Evolutionary conservation across 176 grass and related monocot species (phyloP).

Genomic region (Rhipidocladum racemiflorum): DNA sequence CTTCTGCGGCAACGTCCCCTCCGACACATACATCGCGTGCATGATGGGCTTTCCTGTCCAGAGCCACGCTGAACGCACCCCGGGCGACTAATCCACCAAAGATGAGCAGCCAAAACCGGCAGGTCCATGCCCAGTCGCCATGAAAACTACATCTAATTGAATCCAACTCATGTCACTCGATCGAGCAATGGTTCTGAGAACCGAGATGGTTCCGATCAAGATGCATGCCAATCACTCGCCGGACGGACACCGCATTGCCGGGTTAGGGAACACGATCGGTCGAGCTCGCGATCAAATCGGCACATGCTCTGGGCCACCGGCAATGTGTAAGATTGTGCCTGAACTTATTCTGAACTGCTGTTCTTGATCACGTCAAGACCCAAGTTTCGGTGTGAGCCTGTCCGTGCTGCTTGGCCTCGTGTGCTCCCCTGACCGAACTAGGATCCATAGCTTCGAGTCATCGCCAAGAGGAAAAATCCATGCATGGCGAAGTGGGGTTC

Average conservation of each 20-base stretch:
- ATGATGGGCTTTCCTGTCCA: slow-evolving; percentile 2
- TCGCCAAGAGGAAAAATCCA: slow-evolving; percentile 47
- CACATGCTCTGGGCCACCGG: slow-evolving; percentile 48
- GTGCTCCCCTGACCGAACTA: slow-evolving; percentile 25
- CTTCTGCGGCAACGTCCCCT: slow-evolving; percentile 7
- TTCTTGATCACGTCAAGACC: slow-evolving; percentile 22
- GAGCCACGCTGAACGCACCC: background rate
- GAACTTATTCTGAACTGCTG: slow-evolving; percentile 45
- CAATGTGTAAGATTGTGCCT: slow-evolving; percentile 36
- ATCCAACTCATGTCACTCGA: slow-evolving; percentile 12
- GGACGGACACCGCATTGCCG: background rate
- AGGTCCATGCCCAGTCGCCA: slow-evolving; percentile 22
- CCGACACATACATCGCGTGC: background rate
- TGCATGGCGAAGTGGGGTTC: slow-evolving; percentile 21
- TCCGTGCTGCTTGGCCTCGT: background rate
- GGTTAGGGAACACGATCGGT: background rate
- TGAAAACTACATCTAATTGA: slow-evolving; percentile 18
- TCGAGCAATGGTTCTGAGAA: background rate
- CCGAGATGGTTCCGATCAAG: background rate
- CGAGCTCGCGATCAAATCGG: background rate
- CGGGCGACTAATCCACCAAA: slow-evolving; percentile 12
- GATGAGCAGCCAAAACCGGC: slow-evolving; percentile 9
- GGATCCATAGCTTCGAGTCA: slow-evolving; percentile 28
- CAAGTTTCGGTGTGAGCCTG: background rate
- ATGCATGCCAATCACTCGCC: background rate